Percentiles rank a stretch among this genome's conserved stretches.
phyloP scores from a whole-genome alignment of 139 green algal genomes.

The Edaphochlamys debaryana region DNA sequence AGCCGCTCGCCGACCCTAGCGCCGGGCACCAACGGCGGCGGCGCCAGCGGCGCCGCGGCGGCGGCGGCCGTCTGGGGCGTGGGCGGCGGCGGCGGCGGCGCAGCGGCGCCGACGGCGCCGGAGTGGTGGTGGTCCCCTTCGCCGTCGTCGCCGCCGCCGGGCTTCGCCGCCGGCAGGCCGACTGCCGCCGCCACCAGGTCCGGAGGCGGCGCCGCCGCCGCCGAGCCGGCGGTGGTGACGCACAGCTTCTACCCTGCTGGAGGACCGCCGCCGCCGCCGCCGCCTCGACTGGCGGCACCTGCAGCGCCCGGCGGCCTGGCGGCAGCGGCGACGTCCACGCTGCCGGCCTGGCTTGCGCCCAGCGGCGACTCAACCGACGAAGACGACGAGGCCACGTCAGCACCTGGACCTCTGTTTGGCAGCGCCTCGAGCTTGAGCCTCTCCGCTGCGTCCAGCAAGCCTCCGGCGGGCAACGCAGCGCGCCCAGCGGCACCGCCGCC shows the following conservation, averaged over 20 bases:
- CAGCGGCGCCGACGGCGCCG: background rate
- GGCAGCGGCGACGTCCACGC: background rate
- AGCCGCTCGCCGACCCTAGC: background rate
- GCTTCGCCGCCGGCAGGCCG: background rate
- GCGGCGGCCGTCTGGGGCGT: background rate
- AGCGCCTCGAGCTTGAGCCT: no score
- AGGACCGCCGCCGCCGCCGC: background rate
- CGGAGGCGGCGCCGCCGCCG: no score
- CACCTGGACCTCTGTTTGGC: no score
- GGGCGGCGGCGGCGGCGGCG: no score
- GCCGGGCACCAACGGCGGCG: background rate
- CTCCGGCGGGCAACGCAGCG: no score
- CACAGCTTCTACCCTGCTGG: no score
- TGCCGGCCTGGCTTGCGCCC: constrained; percentile 20
- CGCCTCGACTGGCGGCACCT: background rate
- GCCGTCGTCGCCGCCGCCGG: no score
- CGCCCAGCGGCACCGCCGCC: no score
- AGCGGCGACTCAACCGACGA: constrained; percentile 4
- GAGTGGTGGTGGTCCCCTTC: background rate
- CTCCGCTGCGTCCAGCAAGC: no score
- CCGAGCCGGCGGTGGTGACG: no score
- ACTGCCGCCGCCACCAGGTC: background rate
- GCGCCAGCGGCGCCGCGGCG: background rate
- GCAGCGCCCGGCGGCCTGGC: no score
- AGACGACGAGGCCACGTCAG: background rate